Percentiles rank a stretch among this genome's conserved stretches.
Conservation (phyloP, 306 rosid genomes). For the Clitoria ternatea region DNA sequence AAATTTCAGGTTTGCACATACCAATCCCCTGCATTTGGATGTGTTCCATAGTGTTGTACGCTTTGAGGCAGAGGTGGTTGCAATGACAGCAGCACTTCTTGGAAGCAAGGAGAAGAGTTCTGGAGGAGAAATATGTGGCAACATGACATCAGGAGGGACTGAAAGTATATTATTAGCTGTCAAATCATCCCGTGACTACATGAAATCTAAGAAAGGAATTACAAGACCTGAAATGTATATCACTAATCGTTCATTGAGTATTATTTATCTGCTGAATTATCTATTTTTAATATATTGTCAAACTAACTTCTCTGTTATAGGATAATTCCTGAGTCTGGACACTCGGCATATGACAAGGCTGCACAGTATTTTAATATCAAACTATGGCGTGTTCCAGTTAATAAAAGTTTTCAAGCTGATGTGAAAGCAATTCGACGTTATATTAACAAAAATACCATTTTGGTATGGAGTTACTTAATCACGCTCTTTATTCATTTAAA, state of each 20-base stretch:
- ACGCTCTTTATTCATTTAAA: neutral
- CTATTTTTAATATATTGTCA: conserved; percentile 14
- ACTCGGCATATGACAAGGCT: conserved; percentile 97
- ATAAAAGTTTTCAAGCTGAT: conserved; percentile 75
- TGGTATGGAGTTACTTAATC: conserved; percentile 46
- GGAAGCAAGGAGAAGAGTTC: conserved; percentile 74
- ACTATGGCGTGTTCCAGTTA: conserved; percentile 84
- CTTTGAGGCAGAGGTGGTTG: conserved; percentile 94
- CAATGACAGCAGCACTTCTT: conserved; percentile 87
- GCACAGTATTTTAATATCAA: conserved; percentile 93
- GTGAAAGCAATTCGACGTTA: conserved; percentile 54
- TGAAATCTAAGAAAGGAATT: conserved; percentile 81
- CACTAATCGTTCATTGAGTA: conserved; percentile 13
- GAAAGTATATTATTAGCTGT: conserved; percentile 92
- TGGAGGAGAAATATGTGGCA: conserved; percentile 93
- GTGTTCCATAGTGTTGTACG: conserved; percentile 78
- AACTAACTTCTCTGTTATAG: conserved; percentile 34
- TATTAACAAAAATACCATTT: conserved; percentile 75
- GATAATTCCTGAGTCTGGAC: conserved; percentile 92
- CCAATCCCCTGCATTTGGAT: conserved; percentile 95
- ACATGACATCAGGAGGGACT: conserved; percentile 99
- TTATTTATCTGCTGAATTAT: conserved; percentile 2
- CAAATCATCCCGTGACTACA: conserved; percentile 90
- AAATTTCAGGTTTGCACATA: conserved; percentile 87
- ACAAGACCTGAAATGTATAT: conserved; percentile 83